Evolutionary conservation across 2,329 filamentous ascomycete species (phyloP), one percentile per base, ranked within the genome.

Genomic region (Acarospora socialis): DNA sequence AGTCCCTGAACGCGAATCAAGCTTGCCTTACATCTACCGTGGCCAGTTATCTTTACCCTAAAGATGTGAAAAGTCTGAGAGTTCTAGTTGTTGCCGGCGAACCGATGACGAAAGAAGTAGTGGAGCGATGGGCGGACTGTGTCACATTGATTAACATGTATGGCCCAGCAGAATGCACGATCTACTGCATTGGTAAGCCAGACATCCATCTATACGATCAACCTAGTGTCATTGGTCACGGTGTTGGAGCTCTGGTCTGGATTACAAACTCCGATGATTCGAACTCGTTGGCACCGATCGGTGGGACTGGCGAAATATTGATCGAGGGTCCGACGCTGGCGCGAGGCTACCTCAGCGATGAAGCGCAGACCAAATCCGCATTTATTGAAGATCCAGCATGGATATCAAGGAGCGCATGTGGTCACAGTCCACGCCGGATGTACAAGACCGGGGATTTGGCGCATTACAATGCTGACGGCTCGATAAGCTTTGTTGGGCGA

Each of bases 271-370:
- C 50, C 2, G 41, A 46, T 12, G 50, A 56, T 23, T 52, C 51
- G 15, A 32, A 54, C 26, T 33, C 42, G 12, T 46, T 60, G 10
- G 43, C 45, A 3, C 55, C 58, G 1, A 35, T 57, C 6, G 57
- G 57, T 4, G 52, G 51, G 1, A 43, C 57, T 7, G 59, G 57
- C 6, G 59, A 63, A 34, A 43, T 62, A 0, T 23, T 59, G 3
- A 42, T 62, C 2, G 55, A 61, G 37, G 58, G 59, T 1, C 44
- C 48, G 1, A 44, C 43, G 3, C 34, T 53, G 4, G 45, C 39
- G 2, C 35, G 43, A 26, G 46, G 46, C 2, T 55, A 55, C 32
- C 33, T 51, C 13, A 42, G 44, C 7, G 36, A 49, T n/a, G 24
- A 37, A 0, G 39, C 43, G 10, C 43, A 41, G 30, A 53, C 49